Evolutionary conservation across 345 rosid genomes (phyloP), one percentile per base, ranked within the genome.

Genomic region (Citrus reticulata): DNA sequence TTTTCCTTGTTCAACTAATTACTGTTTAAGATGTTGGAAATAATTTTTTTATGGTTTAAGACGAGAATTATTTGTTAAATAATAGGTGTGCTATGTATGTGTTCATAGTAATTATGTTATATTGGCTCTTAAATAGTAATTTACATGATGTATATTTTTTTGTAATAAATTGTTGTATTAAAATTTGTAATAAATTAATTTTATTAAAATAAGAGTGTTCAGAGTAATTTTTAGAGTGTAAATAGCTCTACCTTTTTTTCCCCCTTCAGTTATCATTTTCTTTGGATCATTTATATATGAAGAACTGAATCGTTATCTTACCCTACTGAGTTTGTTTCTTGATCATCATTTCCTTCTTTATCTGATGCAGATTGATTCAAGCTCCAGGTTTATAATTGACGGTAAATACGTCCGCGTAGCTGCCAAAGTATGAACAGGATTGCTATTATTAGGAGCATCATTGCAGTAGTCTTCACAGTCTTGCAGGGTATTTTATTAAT

Each of bases 331-430:
- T 8, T 57, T 68, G 13, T 75, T 72, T 7, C 7, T 19, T n/a
- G 20, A 32, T 63, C 37, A 40, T 79, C 27, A 65, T 74, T 54
- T 62, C 4, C 30, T 62, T 35, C 20, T 62, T 63, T 68, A 13
- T 49, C 58, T 40, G 68, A 64, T 83, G 72, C 88, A 95, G 98
- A 84, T 95, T 59, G 85, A 77, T 40, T 91, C 95, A 30, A 93
- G 93, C 83, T 82, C 92, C 27, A 88, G 86, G 80, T 95, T 92
- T 73, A 49, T 62, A 7, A 42, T 92, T 68, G 90, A 95, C 8
- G 86, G 85, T 73, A 90, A 93, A 58, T 84, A 86, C 59, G 97
- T 95, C 39, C 84, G 81, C 54, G 86, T 93, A 37, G 93, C 57
- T 13, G 89, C 81, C 20, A 81, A 85, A 85, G 91, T 74, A 68